A percentile compares a stretch with the other conserved stretches of the same genome.
phyloP scores from a whole-genome alignment of 345 rosid genomes.

The Erodium maritimum region DNA sequence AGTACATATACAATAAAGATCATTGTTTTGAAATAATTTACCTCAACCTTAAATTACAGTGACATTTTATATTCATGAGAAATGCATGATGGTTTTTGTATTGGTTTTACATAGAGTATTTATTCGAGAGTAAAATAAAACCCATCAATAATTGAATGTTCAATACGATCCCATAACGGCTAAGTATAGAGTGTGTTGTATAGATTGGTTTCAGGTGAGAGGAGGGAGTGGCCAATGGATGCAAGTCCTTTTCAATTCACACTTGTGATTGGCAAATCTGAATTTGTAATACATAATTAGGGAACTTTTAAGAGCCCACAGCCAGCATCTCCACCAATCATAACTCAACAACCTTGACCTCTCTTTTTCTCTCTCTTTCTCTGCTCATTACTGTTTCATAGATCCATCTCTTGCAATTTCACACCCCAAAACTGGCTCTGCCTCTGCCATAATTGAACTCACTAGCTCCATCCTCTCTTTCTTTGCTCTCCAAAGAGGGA shows the following conservation, averaged over 20 bases:
- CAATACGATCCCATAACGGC: background rate
- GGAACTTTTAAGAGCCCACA: conserved; percentile 20
- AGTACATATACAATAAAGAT: no score
- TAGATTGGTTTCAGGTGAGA: background rate
- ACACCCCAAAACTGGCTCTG: conserved; percentile 1
- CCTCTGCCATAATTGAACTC: conserved; percentile 9
- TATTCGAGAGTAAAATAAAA: no score
- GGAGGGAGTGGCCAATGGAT: background rate
- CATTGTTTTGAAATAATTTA: no score
- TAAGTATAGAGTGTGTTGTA: background rate
- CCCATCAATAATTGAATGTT: background rate
- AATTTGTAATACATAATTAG: background rate
- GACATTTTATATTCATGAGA: no score
- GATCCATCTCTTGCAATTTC: conserved; percentile 8
- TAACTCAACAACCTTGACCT: conserved; percentile 54
- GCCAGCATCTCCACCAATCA: conserved; percentile 41
- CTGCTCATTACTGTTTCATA: conserved; percentile 9
- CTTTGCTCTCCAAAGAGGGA: conserved; percentile 3
- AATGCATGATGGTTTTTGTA: no score
- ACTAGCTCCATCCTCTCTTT: conserved; percentile 6
- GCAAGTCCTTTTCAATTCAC: background rate
- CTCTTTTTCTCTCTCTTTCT: conserved; percentile 11
- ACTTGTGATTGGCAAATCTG: background rate
- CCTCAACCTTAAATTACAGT: no score
- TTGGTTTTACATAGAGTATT: no score